Evolutionary conservation across 2,329 filamentous ascomycete species (phyloP), one percentile per base, ranked within the genome.

Genomic region (Penicillium sp.): DNA sequence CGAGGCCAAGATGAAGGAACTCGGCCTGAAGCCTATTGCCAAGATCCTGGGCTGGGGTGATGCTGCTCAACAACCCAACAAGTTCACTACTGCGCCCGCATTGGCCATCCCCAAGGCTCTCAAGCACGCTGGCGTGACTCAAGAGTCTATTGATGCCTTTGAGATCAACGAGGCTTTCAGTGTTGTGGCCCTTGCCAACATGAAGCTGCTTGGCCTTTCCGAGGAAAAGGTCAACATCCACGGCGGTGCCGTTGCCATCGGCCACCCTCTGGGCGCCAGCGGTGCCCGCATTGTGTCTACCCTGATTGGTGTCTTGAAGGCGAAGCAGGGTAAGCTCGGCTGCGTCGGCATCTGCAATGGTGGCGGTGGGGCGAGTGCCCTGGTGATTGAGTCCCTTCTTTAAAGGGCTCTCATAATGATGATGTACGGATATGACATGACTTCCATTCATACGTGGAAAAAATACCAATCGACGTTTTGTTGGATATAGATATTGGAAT

Each of bases 81-180:
- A 94, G 74, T 99, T 99, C 84, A 99, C 94, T 62, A 94, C 91
- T 45, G 88, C 94, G 8, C 94, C 94, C 9, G 84, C 94, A 18
- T 84, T 97, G 51, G 94, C 94, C 61, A 95, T 99, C 66, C 94
- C 94, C 72, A 99, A 97, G 82, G 94, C 94, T 53, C 84, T 99
- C 69, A 91, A 93, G 82, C 93, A 99, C 76, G 94, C 94, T 56
- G 89, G 89, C 58, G 78, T 99, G 57, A 83, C 85, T 52, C 82
- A 86, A 63, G 84, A 87, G 59, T 81, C 89, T 54, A 82, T 99
- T 53, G 93, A 97, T 68, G 94, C 85, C 65, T 99, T 94, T 74
- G 94, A 99, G 81, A 96, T 99, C 81, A 99, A 99, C 81, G 94
- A 99, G 81, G 94, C 94, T 39, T 99, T 99, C 81, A 94, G 89